Conservation (phyloP, 306 rosid genomes). For the Acacia melanoxylon region DNA sequence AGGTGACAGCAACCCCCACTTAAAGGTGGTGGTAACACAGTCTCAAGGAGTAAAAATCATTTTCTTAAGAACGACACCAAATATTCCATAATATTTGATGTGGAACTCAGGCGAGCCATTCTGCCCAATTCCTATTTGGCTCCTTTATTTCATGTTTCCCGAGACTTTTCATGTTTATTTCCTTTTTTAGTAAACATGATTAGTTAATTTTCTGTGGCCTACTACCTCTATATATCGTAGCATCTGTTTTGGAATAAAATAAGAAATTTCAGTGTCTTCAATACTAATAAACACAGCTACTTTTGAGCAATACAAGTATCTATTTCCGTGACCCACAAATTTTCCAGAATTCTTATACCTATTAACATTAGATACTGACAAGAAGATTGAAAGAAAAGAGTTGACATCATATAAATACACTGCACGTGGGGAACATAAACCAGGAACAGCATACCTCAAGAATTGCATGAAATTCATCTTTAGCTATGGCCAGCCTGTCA, state of each 20-base stretch:
- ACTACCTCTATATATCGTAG: background rate
- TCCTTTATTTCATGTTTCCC: background rate
- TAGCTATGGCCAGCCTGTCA: constrained; percentile 92
- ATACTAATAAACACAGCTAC: background rate
- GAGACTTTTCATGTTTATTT: background rate
- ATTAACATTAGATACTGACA: background rate
- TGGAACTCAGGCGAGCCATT: background rate
- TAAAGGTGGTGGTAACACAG: background rate
- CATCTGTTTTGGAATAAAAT: background rate
- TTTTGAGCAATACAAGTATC: background rate
- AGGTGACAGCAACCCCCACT: background rate
- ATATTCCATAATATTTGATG: background rate
- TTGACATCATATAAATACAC: background rate
- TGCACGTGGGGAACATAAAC: background rate
- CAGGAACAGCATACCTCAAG: constrained; percentile 62
- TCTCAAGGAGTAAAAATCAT: background rate
- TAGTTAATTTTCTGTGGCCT: background rate
- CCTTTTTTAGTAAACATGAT: background rate
- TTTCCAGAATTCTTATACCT: background rate
- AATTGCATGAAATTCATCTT: constrained; percentile 96
- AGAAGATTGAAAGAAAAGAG: background rate
- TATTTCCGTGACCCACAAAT: background rate
- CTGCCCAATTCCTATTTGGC: background rate
- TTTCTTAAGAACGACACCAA: background rate
- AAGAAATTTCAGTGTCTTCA: background rate